Conservation (phyloP, 2,329 filamentous ascomycete species). For the Penicillium sp. region DNA sequence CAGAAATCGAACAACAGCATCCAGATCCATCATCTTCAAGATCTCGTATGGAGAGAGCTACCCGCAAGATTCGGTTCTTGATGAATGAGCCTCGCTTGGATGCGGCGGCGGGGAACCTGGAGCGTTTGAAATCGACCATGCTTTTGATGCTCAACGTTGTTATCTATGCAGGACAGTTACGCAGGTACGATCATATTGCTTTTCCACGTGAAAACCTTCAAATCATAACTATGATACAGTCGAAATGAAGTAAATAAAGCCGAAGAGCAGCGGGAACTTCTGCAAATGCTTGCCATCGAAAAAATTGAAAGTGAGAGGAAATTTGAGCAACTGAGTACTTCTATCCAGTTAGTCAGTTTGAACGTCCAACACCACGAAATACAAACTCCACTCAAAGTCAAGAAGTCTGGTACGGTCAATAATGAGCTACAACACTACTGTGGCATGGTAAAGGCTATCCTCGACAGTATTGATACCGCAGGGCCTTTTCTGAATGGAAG, state of each 20-base stretch:
- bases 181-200: neutral
- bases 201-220: too few species aligned
- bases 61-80: neutral
- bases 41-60: neutral
- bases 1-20: neutral
- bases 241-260: neutral
- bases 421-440: slow-evolving; percentile 1
- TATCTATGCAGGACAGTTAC: slow-evolving; percentile 2
- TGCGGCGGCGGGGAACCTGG: neutral
- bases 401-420: neutral
- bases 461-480: neutral
- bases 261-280: slow-evolving; percentile 1
- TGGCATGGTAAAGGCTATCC: neutral
- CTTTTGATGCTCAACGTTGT: slow-evolving; percentile 9
- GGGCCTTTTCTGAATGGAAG: neutral
- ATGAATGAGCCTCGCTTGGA: slow-evolving; percentile 4
- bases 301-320: neutral
- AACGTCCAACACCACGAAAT: neutral
- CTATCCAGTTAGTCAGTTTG: neutral
- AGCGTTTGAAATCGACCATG: slow-evolving; percentile 6
- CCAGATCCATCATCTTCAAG: neutral
- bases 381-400: neutral
- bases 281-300: neutral
- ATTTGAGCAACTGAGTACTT: neutral
- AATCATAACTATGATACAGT: neutral